phyloP scores from a whole-genome alignment of 805 yeast genomes.

The Naumovozyma castellii region DNA sequence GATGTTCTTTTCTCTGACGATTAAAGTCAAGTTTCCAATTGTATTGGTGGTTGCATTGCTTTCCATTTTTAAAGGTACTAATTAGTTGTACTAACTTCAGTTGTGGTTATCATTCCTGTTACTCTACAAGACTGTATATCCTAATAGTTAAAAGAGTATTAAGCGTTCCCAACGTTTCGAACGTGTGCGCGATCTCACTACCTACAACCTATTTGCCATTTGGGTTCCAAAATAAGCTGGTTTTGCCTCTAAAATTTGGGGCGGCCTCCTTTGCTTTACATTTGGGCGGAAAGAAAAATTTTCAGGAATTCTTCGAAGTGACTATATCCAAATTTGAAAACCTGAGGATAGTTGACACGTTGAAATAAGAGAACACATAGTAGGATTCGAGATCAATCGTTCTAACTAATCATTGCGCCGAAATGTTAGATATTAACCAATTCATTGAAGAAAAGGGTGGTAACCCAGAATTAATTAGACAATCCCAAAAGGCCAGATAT shows the following conservation, averaged over 20 bases:
- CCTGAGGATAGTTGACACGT: background rate
- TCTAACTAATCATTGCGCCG: background rate
- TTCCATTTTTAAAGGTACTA: too few species aligned
- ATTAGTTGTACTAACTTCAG: too few species aligned
- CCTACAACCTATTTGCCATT: background rate
- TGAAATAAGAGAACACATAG: too few species aligned
- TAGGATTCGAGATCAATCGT: background rate
- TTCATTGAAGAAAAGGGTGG: conserved; percentile 97
- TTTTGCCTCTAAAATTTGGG: background rate
- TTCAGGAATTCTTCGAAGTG: background rate
- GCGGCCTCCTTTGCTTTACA: too few species aligned
- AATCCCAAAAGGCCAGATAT: conserved; percentile 89
- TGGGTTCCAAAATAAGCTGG: background rate
- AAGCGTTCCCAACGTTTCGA: background rate
- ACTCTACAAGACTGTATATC: too few species aligned
- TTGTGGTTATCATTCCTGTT: too few species aligned
- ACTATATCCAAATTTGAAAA: background rate
- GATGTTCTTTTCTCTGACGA: conserved; percentile 20
- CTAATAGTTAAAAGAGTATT: background rate
- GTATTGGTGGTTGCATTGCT: background rate
- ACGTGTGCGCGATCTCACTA: background rate
- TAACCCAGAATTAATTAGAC: conserved; percentile 77
- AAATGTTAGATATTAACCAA: conserved; percentile 84
- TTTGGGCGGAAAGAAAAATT: background rate
- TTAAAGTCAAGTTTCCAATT: conserved; percentile 5